Evolutionary conservation across 2,329 filamentous ascomycete species (phyloP), one percentile per base, ranked within the genome.

Genomic region (Exophiala xenobiotica): DNA sequence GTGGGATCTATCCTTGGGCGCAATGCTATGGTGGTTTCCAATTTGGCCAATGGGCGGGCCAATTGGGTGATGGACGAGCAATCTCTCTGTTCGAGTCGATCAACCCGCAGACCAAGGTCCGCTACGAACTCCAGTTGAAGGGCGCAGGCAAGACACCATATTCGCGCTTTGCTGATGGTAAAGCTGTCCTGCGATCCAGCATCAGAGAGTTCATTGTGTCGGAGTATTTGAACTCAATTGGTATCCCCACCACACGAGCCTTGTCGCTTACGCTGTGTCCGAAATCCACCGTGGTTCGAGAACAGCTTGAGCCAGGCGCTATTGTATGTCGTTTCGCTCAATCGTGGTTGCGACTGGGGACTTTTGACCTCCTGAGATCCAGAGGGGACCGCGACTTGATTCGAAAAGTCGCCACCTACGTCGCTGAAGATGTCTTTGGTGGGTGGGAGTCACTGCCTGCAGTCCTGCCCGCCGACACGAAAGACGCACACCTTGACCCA

Each of bases 1-100:
- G 87, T 16, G 86, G 87, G n/a, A 83, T 93, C 37, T 99, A 99
- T 67, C 92, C 93, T 0, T 99, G 93, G 93, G 91, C 93, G 24
- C 93, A 99, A 72, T 97, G 93, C 73, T 99, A 99, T 68, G 93
- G 93, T 51, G 74, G 74, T 33, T 77, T 74, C 70, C 75, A 77
- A 68, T 77, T 77, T 69, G 93, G 93, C 4, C 83, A 87, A 60
- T 99, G 92, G 92, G 93, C 93, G 3, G 91, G 93, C 4, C 93
- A 99, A 69, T 81, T 99, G 1, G 93, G 93, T 35, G 93, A 99
- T 66, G 93, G 93, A 9, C 81, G 93, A 49, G 93, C 91, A 23
- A 97, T 99, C 61, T 95, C 89, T 27, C 77, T 99, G 1, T 97
- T 97, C 64, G 93, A 99, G 70, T 82, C 85, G 19, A 92, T 83